Conservation (phyloP, 176 grass and related monocot species). For the Carex pumila region DNA sequence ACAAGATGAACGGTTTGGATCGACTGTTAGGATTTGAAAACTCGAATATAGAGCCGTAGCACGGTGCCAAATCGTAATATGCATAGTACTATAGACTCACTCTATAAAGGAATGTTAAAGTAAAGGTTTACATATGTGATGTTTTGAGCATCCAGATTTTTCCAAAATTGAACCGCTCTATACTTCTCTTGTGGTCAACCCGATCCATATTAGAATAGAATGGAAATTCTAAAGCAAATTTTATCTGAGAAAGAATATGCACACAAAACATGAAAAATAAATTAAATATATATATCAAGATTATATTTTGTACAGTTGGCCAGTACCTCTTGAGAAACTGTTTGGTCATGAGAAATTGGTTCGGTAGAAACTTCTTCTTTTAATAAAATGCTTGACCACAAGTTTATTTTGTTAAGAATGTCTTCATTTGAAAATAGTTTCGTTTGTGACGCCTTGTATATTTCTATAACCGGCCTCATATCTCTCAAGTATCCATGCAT, state of each 20-base stretch:
- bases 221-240: constrained; percentile 50
- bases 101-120: background rate
- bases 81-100: no score
- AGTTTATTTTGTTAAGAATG: constrained; percentile 49
- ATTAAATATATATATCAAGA: background rate
- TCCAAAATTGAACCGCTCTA: constrained; percentile 46
- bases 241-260: constrained; percentile 35
- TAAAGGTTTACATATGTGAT: constrained; percentile 37
- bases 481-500: constrained; percentile 60
- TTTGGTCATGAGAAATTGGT: background rate
- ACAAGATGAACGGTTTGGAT: no score
- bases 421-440: constrained; percentile 40
- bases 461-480: constrained; percentile 51
- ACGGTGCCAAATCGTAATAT: no score
- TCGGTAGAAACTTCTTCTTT: constrained; percentile 28
- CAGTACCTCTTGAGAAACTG: constrained; percentile 39
- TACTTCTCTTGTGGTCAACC: constrained; percentile 63
- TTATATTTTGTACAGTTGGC: background rate
- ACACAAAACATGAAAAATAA: background rate
- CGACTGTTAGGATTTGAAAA: no score
- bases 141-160: constrained; percentile 35
- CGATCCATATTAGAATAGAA: constrained; percentile 61
- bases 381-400: constrained; percentile 53
- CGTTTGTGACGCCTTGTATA: constrained; percentile 72
- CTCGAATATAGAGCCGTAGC: no score